A percentile compares a stretch with the other conserved stretches of the same genome.
phyloP scores from a whole-genome alignment of 345 rosid species.

The Alliaria petiolata region DNA sequence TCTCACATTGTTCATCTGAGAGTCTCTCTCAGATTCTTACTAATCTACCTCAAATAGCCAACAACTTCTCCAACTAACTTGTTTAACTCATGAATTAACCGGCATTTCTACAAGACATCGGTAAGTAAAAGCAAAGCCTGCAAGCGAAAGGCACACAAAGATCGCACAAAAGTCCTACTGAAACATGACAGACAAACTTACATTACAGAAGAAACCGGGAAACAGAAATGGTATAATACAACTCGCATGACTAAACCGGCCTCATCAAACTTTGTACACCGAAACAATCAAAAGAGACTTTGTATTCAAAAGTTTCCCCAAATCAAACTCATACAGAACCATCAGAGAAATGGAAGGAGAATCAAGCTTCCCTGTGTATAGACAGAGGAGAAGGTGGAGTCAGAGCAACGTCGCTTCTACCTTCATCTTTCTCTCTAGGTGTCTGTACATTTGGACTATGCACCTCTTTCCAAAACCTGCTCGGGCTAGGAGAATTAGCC shows the following conservation, averaged over 20 bases:
- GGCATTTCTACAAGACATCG: neutral
- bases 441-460: constrained; percentile 46
- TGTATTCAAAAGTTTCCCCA: constrained; percentile 2
- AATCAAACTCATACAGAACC: neutral
- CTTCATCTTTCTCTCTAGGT: constrained; percentile 45
- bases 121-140: constrained; percentile 1
- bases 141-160: neutral
- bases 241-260: neutral
- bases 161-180: neutral
- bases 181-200: neutral
- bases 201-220: neutral
- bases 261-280: neutral
- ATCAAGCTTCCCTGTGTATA: constrained; percentile 49
- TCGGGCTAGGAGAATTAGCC: constrained; percentile 45
- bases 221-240: neutral
- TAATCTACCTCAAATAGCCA: too few species aligned
- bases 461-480: constrained; percentile 41
- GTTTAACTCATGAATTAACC: too few species aligned
- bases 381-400: constrained; percentile 59
- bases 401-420: constrained; percentile 50
- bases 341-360: neutral
- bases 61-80: too few species aligned
- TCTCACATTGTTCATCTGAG: too few species aligned
- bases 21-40: too few species aligned
- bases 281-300: constrained; percentile 4